Evolutionary conservation across 495 filamentous ascomycete genomes (phyloP).

Genomic region (Choiromyces venosus): DNA sequence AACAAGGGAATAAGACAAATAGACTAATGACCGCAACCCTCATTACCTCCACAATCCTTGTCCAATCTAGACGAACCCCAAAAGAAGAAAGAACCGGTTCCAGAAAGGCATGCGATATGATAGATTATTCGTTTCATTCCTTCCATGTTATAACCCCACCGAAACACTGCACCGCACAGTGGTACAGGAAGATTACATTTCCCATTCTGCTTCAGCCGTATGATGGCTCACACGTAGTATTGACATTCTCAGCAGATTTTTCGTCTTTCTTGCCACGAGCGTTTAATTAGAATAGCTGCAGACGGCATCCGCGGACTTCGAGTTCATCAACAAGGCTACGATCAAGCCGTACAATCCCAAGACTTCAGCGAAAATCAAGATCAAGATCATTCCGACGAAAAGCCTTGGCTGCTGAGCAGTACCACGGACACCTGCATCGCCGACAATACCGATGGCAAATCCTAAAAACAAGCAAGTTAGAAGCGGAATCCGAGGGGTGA

Average conservation of each 20-base stretch:
- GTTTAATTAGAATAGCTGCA: conserved; percentile 44
- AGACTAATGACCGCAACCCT: neutral
- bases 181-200: neutral
- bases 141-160: neutral
- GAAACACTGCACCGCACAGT: neutral
- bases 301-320: conserved; percentile 54
- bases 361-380: conserved; percentile 99
- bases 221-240: neutral
- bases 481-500: neutral
- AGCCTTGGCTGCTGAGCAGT: conserved; percentile 95
- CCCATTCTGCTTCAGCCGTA: neutral
- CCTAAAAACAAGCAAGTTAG: conserved; percentile 41
- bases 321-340: conserved; percentile 98
- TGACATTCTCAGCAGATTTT: neutral
- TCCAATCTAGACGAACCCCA: neutral
- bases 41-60: neutral
- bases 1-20: conserved; percentile 1
- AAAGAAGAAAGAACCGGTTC: neutral
- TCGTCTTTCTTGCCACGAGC: neutral
- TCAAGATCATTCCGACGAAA: conserved; percentile 99
- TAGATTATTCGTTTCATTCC: neutral
- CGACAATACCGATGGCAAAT: conserved; percentile 98
- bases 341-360: conserved; percentile 98
- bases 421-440: conserved; percentile 97
- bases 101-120: neutral